Base-by-base conservation (phyloP, 768 basidiomycete genomes). In the Rhodotorula taiwanensis region DNA sequence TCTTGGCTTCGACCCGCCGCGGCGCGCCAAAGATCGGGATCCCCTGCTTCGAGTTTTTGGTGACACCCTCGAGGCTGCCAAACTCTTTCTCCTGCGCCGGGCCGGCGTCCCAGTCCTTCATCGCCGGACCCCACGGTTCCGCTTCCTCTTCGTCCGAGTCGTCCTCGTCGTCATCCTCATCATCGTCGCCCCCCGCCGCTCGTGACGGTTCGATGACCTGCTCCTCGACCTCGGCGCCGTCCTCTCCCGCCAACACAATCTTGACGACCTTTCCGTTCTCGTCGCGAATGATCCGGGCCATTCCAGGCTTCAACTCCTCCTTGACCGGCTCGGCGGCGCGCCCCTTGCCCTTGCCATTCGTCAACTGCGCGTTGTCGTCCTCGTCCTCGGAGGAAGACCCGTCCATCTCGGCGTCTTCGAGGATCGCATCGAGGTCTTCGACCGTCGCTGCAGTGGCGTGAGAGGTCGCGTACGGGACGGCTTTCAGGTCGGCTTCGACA, bases 231-330 rank as follows among this genome's bases (percentile, higher is more conserved):
- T 64, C 67, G 0, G 36, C 43, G 4, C 68, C 68, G 27, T 81
- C 52, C 31, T 66, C 63, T 11, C 21, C 43, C 1, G 55, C 64
- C 18, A 70, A 39, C 11, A 67, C 31, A 34, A 70, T 79, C 51
- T 82, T 79, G 27, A 90, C 72, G 43, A 93, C 79, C 66, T 85
- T 86, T 33, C 92, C 92, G 5, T 81, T 78, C 42, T 80, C 83
- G 75, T 93, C 91, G 51, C 90, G 81, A 54, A 90, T 75, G 70
- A 97, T 92, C 72, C 83, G 82, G 34, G 90, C 92, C 73, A 83
- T 86, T 3, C 87, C 87, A 70, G 79, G 64, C 25, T 42, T 82
- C 18, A 82, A 83, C 52, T 31, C 21, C 51, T 34, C 51, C 36
- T 39, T 9, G 16, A 39, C 36, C 36, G 36, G 36, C 36, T 16